These are phyloP conservation scores for Gossypium arboreum DNA, from an alignment of 345 rosid genomes.

Conservation along the genomic window DNA sequence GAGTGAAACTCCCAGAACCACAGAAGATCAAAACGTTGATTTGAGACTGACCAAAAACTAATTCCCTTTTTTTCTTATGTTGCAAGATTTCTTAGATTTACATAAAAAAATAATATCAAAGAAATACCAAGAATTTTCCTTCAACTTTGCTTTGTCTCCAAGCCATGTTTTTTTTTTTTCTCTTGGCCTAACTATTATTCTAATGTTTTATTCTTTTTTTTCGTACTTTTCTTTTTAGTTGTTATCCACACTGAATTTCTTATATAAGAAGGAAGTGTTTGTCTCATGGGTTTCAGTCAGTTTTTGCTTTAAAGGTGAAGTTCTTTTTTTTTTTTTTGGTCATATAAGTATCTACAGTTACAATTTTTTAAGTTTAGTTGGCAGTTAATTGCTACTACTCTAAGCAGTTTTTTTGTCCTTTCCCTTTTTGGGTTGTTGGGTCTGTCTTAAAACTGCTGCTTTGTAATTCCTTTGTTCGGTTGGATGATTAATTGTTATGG, in stretches of 20 bases:
- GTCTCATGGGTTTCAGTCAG: not conserved
- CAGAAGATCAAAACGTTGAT: not conserved
- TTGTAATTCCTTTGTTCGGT: not conserved
- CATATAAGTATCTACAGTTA: not conserved
- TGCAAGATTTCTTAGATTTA: not conserved
- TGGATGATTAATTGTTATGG: not conserved
- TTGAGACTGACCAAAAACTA: not conserved
- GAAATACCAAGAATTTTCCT: constrained; percentile 15
- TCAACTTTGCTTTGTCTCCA: constrained; percentile 51
- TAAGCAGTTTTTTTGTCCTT: not conserved
- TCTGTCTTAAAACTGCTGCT: not conserved
- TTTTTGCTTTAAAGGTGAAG: constrained; percentile 28
- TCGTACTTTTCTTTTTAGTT: not conserved
- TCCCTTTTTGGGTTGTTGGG: not conserved
- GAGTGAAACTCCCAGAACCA: constrained; percentile 8
- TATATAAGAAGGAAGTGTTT: not conserved
- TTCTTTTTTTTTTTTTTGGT: not conserved
- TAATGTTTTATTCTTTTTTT: constrained; percentile 8
- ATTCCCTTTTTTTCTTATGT: not conserved
- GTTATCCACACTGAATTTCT: not conserved
- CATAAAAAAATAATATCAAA: not conserved
- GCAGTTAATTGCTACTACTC: constrained; percentile 10
- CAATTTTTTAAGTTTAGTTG: not conserved
- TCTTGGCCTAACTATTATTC: not conserved
- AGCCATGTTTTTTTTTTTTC: constrained; percentile 41